Base-by-base conservation (phyloP, 495 filamentous ascomycete species). In the Aspergillus coremiiformis region DNA sequence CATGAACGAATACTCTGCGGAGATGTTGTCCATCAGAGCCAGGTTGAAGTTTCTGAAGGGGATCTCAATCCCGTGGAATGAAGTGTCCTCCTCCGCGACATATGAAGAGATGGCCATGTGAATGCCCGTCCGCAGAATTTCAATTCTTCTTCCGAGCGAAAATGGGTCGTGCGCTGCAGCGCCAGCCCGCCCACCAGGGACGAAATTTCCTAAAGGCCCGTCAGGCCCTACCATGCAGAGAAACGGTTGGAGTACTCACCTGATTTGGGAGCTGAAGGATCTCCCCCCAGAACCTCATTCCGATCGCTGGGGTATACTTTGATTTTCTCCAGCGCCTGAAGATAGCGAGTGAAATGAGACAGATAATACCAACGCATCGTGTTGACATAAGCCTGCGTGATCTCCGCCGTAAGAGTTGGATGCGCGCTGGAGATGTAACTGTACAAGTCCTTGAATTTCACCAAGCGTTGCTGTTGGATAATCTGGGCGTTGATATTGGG, bases 321-420 rank as follows among this genome's bases (percentile, higher is more conserved):
- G 55, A 97, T 76, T 62, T 90, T 95, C 50, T 85, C 83, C 0
- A 98, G 79, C 0, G 91, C 80, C 52, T 84, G 81, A 46, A 85
- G 79, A 64, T 97, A 98, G 15, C 92, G 87, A 4, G 82, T 84
- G 65, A 98, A 98, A 66, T 96, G 84, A 52, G 85, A 92, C 33
- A 83, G 71, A 61, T 97, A 97, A 60, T 98, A 98, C 93, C 93
- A 98, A 39, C 90, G 82, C 92, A 98, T 96, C 7, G 93, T 98
- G 69, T 96, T 95, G 68, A 95, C 84, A 57, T 98, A 98, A 6
- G 93, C 93, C 69, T 92, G 88, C 17, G 81, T 82, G 56, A 97
- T 95, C 62, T 96, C 87, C 30, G 88, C 84, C 2, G 88, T 87
- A 5, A 98, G 79, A 22, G 79, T 72, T 1, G 84, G 72, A 57